Base-by-base conservation (phyloP, 2,329 filamentous ascomycete species). In the Penicillium rolfsii region DNA sequence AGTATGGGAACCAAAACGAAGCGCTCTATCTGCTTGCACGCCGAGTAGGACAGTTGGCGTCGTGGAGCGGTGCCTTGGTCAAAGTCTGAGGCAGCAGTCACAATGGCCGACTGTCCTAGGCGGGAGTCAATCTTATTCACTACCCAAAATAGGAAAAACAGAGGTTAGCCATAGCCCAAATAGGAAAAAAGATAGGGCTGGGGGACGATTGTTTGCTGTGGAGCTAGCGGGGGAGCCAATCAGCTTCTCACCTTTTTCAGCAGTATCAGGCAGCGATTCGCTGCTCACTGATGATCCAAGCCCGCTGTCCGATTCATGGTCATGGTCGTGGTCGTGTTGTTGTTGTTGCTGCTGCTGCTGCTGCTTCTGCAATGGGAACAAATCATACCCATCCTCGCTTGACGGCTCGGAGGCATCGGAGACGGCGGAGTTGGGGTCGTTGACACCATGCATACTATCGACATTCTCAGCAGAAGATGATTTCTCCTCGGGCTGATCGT, bases 251-350 rank as follows among this genome's bases (percentile, higher is more conserved):
- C 66, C 74, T 76, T 72, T 71, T 52, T 76, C 75, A 66, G 80
- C 84, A 65, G 85, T 82, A 14, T 70, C 69, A 33, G 67, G 55
- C 46, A 72, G 64, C 58, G 79, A 81, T 58, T 79, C 76, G 52
- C 86, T 90, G 62, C 83, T 85, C 71, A 97, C 83, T 45, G 93
- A 97, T 46, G 91, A 90, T 55, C 93, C 93, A 65, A 97, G 82
- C 57, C 92, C 93, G 75, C 93, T 96, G 80, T 97, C 93, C 16
- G 91, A 95, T 61, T 86, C 85, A 78, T 93, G 89, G 19, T 24
- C 43, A 12, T 45, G 33, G n/a, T 48, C 35, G 24, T 82, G 61
- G 71, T 48, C 45, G 7, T 9, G 45, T n/a, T 48, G 45, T 48
- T 48, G 45, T n/a, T 46, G 12, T 26, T 67, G 64, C 64, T 56